These are phyloP conservation scores for Monilinia vaccinii-corymbosi DNA, from an alignment of 2,329 filamentous ascomycete species.

Conservation along the genomic window DNA sequence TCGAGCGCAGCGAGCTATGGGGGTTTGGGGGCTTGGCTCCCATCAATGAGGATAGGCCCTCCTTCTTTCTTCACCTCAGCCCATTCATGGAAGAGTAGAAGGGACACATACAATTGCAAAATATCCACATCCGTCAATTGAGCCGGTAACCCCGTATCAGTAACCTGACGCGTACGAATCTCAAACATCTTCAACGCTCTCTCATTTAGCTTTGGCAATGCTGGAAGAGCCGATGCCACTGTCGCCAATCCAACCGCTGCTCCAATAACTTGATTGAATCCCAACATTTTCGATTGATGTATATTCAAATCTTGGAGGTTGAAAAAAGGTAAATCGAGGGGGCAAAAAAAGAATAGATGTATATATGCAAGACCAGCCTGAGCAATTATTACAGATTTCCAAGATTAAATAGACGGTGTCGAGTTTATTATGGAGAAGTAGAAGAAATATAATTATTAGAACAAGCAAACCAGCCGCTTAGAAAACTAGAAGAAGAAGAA, in stretches of 20 bases:
- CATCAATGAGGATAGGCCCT: not conserved
- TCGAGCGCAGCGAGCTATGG: not conserved
- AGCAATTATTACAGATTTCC: slow-evolving; percentile 18
- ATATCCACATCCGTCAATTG: slow-evolving; percentile 42
- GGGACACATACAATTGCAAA: slow-evolving; percentile 40
- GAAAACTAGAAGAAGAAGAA: slow-evolving; percentile 7
- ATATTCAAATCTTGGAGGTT: not conserved
- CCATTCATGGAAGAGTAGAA: not conserved
- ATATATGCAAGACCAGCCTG: slow-evolving; percentile 29
- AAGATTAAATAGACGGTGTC: not conserved
- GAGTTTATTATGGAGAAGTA: slow-evolving; percentile 4
- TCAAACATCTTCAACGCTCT: slow-evolving; percentile 23
- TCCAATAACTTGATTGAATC: slow-evolving; percentile 25
- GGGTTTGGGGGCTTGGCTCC: not conserved
- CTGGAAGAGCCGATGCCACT: slow-evolving; percentile 24
- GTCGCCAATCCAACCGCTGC: slow-evolving; percentile 23
- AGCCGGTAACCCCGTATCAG: slow-evolving; percentile 28
- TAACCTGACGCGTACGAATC: slow-evolving; percentile 22
- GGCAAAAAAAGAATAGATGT: slow-evolving; percentile 10
- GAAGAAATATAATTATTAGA: slow-evolving; percentile 11
- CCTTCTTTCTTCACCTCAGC: not conserved
- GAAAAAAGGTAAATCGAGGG: not conserved
- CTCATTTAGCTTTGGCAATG: slow-evolving; percentile 22
- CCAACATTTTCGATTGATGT: slow-evolving; percentile 21
- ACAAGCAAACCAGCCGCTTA: slow-evolving; percentile 31